These are phyloP conservation scores for Colletotrichum coccodes DNA, from an alignment of 2,329 filamentous ascomycete genomes.

Conservation along the genomic window DNA sequence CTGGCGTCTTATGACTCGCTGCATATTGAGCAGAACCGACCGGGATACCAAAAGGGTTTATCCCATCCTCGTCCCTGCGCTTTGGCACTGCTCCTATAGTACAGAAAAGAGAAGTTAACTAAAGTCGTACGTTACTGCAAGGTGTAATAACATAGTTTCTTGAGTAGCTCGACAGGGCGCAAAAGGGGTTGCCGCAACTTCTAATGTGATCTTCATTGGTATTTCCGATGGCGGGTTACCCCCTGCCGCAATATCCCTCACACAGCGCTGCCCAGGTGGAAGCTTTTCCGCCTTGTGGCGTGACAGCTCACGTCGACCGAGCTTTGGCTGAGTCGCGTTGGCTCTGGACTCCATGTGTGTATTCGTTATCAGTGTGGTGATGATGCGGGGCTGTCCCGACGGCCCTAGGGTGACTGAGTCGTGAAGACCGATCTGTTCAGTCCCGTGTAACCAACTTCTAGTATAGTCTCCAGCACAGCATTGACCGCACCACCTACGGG, in stretches of 20 bases:
- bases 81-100: not conserved
- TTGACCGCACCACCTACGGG: not conserved
- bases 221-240: not conserved
- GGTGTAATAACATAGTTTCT: not conserved
- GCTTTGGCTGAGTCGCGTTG: no score
- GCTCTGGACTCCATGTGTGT: no score
- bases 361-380: not conserved
- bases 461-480: no score
- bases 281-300: not conserved
- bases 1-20: slow-evolving; percentile 9
- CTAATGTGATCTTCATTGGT: not conserved
- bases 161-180: not conserved
- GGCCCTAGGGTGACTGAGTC: not conserved
- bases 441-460: not conserved
- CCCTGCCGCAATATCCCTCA: not conserved
- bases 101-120: not conserved
- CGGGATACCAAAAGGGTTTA: not conserved
- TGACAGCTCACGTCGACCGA: not conserved
- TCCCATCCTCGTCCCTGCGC: not conserved
- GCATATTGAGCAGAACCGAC: not conserved
- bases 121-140: not conserved
- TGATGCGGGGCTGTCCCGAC: not conserved
- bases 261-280: not conserved
- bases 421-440: not conserved
- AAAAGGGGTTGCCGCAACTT: not conserved